A percentile compares a stretch with the other conserved stretches of the same genome.
phyloP scores from a whole-genome alignment of 176 grass and related monocot genomes.

The Thinopyrum elongatum region DNA sequence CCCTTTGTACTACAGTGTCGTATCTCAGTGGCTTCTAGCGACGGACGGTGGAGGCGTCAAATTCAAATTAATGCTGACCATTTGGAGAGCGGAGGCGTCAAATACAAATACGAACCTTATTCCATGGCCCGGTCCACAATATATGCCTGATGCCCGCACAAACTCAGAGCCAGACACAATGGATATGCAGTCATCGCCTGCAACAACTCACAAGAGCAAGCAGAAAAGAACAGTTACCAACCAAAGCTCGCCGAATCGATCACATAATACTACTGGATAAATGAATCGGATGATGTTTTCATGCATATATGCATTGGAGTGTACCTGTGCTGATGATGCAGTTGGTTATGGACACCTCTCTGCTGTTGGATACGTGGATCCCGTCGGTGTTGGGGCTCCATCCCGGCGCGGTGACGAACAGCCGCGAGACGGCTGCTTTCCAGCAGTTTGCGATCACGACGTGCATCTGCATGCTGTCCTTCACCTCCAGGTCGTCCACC shows the following conservation, averaged over 20 bases:
- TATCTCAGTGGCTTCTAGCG: background rate
- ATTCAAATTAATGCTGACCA: background rate
- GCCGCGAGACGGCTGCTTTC: constrained; percentile 42
- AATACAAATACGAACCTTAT: constrained; percentile 36
- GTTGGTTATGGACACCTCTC: constrained; percentile 41
- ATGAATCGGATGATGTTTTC: background rate
- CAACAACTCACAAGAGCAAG: background rate
- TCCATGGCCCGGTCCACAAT: constrained; percentile 83
- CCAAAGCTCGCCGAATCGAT: background rate
- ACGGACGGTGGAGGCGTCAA: background rate
- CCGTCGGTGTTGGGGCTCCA: constrained; percentile 87
- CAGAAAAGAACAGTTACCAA: background rate
- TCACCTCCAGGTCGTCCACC: constrained; percentile 48
- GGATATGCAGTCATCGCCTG: constrained; percentile 92
- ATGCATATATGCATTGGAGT: background rate
- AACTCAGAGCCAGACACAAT: constrained; percentile 62
- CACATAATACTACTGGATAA: background rate
- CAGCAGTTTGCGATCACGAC: constrained; percentile 42
- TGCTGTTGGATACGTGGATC: constrained; percentile 61
- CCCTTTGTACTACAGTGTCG: background rate
- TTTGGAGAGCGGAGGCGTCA: background rate
- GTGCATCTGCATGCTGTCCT: constrained; percentile 74
- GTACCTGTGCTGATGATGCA: constrained; percentile 71
- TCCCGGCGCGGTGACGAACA: constrained; percentile 57
- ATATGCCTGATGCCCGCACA: constrained; percentile 46